A percentile compares a stretch with the other conserved stretches of the same genome.
Evolutionary conservation across 169 alveolate genomes (phyloP).

Genomic region (Eimeria necatrix): DNA sequence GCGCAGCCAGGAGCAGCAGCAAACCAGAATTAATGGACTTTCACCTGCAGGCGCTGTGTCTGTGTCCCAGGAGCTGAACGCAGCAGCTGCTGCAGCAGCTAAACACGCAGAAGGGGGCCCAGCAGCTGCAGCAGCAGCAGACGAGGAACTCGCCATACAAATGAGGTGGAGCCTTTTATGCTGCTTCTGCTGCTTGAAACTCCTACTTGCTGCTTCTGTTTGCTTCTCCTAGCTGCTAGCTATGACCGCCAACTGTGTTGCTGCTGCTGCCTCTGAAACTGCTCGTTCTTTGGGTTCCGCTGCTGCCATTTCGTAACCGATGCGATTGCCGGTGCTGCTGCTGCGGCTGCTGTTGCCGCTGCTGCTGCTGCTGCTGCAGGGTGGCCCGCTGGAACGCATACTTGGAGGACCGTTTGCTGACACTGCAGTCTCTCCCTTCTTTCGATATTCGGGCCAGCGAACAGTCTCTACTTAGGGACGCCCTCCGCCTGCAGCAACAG

Average conservation of each 20-base stretch:
- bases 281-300: not conserved
- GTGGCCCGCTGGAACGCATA: conserved; percentile 66
- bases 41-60: not conserved
- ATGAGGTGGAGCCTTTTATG: not conserved
- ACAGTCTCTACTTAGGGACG: not conserved
- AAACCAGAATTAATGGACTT: too few relatives aligned
- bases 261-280: not conserved
- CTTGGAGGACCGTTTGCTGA: conserved; percentile 40
- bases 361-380: conserved; percentile 57
- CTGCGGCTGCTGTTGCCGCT: conserved; percentile 15
- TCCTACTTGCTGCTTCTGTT: not conserved
- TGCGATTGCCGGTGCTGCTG: not conserved
- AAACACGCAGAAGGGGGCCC: not conserved
- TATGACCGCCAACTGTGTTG: not conserved
- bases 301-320: not conserved
- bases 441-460: conserved; percentile 57
- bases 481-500: conserved; percentile 46
- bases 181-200: not conserved
- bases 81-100: conserved; percentile 27
- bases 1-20: too few relatives aligned
- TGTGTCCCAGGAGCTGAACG: conserved; percentile 37
- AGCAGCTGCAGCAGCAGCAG: conserved; percentile 35
- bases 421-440: conserved; percentile 39
- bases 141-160: conserved; percentile 32
- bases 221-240: not conserved